phyloP scores from a whole-genome alignment of 2,329 filamentous ascomycete species.

The Westerdykella aurantiaca region DNA sequence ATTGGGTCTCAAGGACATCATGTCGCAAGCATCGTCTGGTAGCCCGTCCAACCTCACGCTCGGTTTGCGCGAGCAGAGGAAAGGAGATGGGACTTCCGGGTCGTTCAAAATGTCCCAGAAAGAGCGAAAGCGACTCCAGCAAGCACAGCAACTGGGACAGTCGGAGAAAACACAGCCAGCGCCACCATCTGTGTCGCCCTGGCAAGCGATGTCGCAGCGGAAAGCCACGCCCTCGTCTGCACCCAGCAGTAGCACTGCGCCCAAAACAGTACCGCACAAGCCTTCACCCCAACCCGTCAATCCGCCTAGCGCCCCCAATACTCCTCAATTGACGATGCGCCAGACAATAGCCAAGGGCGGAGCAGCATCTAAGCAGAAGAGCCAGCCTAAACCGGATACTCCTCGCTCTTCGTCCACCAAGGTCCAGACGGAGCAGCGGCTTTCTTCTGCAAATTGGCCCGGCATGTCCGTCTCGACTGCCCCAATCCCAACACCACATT shows the following conservation, averaged over 20 bases:
- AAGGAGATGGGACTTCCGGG: conserved; percentile 29
- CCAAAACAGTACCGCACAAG: conserved; percentile 13
- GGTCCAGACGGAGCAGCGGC: conserved; percentile 19
- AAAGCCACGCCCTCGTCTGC: conserved; percentile 20
- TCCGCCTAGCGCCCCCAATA: conserved; percentile 22
- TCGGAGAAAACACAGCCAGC: conserved; percentile 26
- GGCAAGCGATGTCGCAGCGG: conserved; percentile 28
- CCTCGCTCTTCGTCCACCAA: conserved; percentile 8
- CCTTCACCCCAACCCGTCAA: conserved; percentile 5
- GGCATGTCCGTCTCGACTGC: conserved; percentile 33
- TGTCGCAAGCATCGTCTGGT: conserved; percentile 54
- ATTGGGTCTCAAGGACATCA: conserved; percentile 70
- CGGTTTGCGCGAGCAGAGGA: conserved; percentile 45
- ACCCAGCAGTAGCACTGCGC: conserved; percentile 12
- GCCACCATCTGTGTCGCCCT: conserved; percentile 30
- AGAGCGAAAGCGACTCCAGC: conserved; percentile 64
- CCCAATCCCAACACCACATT: conserved; percentile 38
- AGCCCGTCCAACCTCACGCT: conserved; percentile 50
- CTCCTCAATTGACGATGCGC: conserved; percentile 54
- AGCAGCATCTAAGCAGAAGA: conserved; percentile 21
- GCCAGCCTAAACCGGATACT: conserved; percentile 14
- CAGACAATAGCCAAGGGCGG: conserved; percentile 48
- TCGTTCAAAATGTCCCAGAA: conserved; percentile 75
- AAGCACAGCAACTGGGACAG: conserved; percentile 34
- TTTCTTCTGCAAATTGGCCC: conserved; percentile 18